Evolutionary conservation across 1,284 basidiomycete genomes (phyloP).

Genomic region (Boletus smithii): DNA sequence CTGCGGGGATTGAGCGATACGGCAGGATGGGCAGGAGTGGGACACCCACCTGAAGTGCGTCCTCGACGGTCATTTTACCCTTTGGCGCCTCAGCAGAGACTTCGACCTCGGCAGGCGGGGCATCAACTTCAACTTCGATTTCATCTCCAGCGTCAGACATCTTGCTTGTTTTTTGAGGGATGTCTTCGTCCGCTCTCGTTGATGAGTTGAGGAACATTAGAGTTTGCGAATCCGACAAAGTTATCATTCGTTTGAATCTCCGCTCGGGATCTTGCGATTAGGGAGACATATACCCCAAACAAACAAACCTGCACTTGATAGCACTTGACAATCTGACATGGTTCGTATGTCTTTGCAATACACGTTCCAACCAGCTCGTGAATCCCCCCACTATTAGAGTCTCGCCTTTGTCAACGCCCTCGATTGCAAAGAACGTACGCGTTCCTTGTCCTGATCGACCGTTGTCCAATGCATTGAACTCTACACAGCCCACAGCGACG

Average conservation of each 20-base stretch:
- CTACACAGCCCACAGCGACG: constrained; percentile 70
- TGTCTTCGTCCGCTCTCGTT: constrained; percentile 93
- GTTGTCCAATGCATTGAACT: constrained; percentile 11
- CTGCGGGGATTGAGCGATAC: constrained; percentile 38
- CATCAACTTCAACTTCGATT: constrained; percentile 78
- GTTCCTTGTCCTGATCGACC: constrained; percentile 3
- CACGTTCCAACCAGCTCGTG: background rate
- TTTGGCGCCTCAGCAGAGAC: constrained; percentile 81
- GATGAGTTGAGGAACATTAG: constrained; percentile 56
- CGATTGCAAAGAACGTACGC: constrained; percentile 70
- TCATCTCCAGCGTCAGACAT: constrained; percentile 99
- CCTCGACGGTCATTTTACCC: constrained; percentile 95
- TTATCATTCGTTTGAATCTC: constrained; percentile 40
- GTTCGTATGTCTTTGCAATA: constrained; percentile 23
- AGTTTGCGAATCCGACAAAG: constrained; percentile 36
- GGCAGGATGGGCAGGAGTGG: background rate
- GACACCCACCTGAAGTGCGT: constrained; percentile 84
- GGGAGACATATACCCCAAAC: constrained; percentile 7
- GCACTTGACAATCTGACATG: constrained; percentile 15
- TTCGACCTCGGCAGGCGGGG: constrained; percentile 76
- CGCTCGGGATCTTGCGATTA: constrained; percentile 42
- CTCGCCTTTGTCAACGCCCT: constrained; percentile 67
- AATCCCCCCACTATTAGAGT: constrained; percentile 46
- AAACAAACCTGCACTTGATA: too few species aligned
- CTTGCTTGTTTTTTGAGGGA: constrained; percentile 46